Percentiles rank a stretch among this genome's conserved stretches.
Evolutionary conservation across 805 yeast species (phyloP).

Genomic region (Nakazawaea sp.): DNA sequence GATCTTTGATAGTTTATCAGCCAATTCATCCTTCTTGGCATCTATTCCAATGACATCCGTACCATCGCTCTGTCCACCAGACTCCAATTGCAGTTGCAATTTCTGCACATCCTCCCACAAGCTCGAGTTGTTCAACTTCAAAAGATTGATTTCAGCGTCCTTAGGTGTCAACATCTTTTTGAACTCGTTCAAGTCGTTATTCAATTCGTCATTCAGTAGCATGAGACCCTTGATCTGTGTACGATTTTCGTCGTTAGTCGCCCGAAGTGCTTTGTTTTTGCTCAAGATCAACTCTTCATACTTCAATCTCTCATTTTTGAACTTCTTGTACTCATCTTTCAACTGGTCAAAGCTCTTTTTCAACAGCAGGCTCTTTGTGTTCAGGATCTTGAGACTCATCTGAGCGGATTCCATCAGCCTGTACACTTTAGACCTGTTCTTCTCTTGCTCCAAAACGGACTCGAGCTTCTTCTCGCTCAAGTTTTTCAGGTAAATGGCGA

Average conservation of each 20-base stretch:
- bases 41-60: not conserved
- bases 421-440: not conserved
- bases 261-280: constrained; percentile 21
- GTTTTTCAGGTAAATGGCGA: constrained; percentile 45
- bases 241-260: not conserved
- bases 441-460: constrained; percentile 1
- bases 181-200: not conserved
- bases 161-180: not conserved
- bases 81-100: constrained; percentile 16
- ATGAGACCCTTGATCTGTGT: not conserved
- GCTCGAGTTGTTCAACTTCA: not conserved
- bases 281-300: constrained; percentile 25
- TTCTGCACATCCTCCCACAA: constrained; percentile 16
- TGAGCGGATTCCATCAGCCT: constrained; percentile 20
- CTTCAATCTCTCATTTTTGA: constrained; percentile 25
- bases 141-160: constrained; percentile 5
- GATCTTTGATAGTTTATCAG: too few species aligned
- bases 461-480: constrained; percentile 20
- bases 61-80: constrained; percentile 6
- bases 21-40: not conserved
- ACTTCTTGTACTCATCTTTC: constrained; percentile 22
- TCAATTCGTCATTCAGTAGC: not conserved
- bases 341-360: constrained; percentile 21
- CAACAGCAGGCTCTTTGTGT: constrained; percentile 17
- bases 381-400: constrained; percentile 20